Base-by-base conservation (phyloP, 192 early-diverging fungal genomes). In the Linnemannia exigua region DNA sequence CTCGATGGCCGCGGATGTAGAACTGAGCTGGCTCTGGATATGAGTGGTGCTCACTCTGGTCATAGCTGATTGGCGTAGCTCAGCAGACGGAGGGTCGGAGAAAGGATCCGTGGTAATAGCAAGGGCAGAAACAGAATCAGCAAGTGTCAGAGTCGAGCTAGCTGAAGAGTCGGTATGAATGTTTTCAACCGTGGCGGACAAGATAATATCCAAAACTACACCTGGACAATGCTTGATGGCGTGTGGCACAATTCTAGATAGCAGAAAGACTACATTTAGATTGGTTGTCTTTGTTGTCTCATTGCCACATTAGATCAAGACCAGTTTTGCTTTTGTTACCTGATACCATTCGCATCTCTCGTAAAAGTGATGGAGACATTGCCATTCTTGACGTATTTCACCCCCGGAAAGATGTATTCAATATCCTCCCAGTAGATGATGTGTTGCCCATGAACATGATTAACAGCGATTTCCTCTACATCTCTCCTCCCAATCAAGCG, bases 361-460 rank as follows among this genome's bases (percentile, higher is more conserved):
- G 15, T 28, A 22, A 72, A 4, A 31, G 22, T 16, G n/a, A 51
- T 14, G 46, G 44, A 51, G 9, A 31, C 38, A 3, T 72, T 41
- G 52, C 69, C 77, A 31, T 72, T 79, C 52, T 66, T 20, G 70
- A 71, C 28, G 33, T 17, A 72, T 33, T 66, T 19, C 0, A 47
- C 77, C 6, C 68, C 76, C 8, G 67, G 67, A 71, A 78, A 78
- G 76, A 71, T 37, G 36, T 78, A 48, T 14, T 71, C 69, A 25
- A 79, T 79, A 52, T 31, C 28, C 52, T 72, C 77, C 77, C 77
- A 79, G 77, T 61, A 72, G 31, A 79, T 31, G 25, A 79, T n/a
- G 46, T 72, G 58, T 31, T 72, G 74, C 14, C 77, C 77, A 61
- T 63, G 37, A 44, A 58, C 76, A 38, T 61, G 28, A 15, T 38